phyloP scores from a whole-genome alignment of 257 asterid species.

The Nicotiana tomentosiformis region DNA sequence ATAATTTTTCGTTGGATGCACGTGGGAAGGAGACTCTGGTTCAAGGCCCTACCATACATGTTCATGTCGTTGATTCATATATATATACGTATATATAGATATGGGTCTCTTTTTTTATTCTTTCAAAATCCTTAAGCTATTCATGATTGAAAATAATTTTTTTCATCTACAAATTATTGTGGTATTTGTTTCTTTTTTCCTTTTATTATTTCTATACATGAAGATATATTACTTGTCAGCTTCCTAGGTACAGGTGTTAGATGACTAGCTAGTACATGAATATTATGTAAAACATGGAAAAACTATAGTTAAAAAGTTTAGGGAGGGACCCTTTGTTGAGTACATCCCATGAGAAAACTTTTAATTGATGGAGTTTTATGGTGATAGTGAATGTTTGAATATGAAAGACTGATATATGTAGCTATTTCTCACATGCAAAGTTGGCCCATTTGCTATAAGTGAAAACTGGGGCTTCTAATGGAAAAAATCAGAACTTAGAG shows the following conservation, averaged over 20 bases:
- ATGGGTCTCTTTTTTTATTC: conserved; percentile 18
- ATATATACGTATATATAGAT: not conserved
- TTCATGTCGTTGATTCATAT: conserved; percentile 20
- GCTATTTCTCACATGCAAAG: not conserved
- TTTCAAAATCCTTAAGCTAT: conserved; percentile 5
- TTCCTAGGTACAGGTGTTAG: conserved; percentile 12
- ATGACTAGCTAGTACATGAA: not conserved
- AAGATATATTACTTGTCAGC: conserved; percentile 13
- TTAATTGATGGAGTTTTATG: not conserved
- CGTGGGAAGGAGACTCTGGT: conserved; percentile 37
- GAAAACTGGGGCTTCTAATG: not conserved
- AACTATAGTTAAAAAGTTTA: not conserved
- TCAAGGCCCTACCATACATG: conserved; percentile 23
- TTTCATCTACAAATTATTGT: not conserved
- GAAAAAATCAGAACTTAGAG: not conserved
- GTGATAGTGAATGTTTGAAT: conserved; percentile 7
- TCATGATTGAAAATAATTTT: conserved; percentile 15
- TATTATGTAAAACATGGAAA: not conserved
- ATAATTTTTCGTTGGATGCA: conserved; percentile 20
- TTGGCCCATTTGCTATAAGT: conserved; percentile 12
- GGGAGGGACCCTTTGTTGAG: conserved; percentile 20
- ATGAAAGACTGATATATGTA: conserved; percentile 17
- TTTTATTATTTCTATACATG: not conserved
- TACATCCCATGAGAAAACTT: conserved; percentile 8
- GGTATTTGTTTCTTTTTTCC: not conserved